Conservation (phyloP, 2,329 filamentous ascomycete genomes). For the Xylariaceae sp. region DNA sequence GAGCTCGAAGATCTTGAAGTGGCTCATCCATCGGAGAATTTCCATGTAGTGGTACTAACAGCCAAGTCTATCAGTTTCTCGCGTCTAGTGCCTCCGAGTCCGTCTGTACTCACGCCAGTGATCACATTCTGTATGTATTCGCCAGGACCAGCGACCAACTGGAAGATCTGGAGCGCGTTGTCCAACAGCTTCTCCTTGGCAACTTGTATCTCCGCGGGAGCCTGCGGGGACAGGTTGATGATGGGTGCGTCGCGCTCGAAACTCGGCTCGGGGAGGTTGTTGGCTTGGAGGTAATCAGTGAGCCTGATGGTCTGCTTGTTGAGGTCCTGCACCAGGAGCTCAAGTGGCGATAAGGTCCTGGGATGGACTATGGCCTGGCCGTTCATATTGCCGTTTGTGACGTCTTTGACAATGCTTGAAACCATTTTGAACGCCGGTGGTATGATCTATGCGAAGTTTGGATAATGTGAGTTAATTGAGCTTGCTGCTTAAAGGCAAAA, state of each 20-base stretch:
- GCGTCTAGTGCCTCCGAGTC: not conserved
- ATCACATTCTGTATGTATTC: not conserved
- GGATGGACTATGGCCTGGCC: not conserved
- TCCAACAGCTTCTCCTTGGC: not conserved
- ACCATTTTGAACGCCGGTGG: too few relatives aligned
- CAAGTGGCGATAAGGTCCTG: not conserved
- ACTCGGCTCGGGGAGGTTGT: conserved; percentile 1
- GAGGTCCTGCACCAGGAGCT: not conserved
- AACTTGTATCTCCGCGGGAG: conserved; percentile 1
- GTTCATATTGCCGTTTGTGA: not conserved
- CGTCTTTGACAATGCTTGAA: too few relatives aligned
- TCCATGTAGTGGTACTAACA: not conserved
- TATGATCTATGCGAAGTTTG: too few relatives aligned
- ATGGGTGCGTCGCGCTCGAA: conserved; percentile 2
- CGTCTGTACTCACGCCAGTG: too few relatives aligned
- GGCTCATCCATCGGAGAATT: not conserved
- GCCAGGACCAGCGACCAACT: not conserved
- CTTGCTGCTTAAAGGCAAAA: too few relatives aligned
- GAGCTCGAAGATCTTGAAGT: conserved; percentile 1
- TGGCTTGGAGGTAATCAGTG: not conserved
- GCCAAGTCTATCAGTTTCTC: not conserved
- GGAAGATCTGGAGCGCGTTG: not conserved
- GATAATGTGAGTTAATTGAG: too few relatives aligned
- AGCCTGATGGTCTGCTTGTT: not conserved
- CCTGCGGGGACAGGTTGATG: not conserved